Percentiles rank a stretch among this genome's conserved stretches.
These are phyloP conservation scores for Globisporangium heterothallicum DNA, from an alignment of 352 stramenopile species.

Conservation along the genomic window DNA sequence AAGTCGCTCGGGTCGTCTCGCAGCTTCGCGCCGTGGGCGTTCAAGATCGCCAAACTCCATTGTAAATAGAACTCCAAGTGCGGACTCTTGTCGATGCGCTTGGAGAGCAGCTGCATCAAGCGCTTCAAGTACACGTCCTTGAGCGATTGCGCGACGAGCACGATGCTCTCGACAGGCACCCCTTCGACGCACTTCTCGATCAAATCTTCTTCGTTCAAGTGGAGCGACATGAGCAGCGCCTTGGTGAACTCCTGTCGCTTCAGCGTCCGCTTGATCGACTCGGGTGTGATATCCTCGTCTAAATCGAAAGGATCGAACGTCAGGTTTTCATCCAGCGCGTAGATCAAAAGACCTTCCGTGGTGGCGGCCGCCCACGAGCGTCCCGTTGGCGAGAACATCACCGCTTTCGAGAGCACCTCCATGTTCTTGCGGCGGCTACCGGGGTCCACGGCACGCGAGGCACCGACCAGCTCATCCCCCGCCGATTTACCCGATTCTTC, in stretches of 20 bases:
- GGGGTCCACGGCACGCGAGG: slow-evolving; percentile 90
- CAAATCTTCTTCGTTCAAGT: slow-evolving; percentile 94
- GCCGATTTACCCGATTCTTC: slow-evolving; percentile 22
- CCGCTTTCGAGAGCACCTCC: slow-evolving; percentile 87
- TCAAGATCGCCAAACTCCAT: slow-evolving; percentile 93
- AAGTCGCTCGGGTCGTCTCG: slow-evolving; percentile 74
- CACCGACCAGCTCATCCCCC: slow-evolving; percentile 63
- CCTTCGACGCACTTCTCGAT: slow-evolving; percentile 91
- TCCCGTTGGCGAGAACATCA: slow-evolving; percentile 97
- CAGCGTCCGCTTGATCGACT: slow-evolving; percentile 87
- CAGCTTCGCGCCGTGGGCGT: slow-evolving; percentile 88
- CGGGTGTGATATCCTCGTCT: slow-evolving; percentile 96
- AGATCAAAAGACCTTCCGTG: slow-evolving; percentile 97
- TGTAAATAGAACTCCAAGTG: slow-evolving; percentile 98
- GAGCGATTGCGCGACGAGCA: slow-evolving; percentile 88
- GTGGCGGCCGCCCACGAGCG: slow-evolving; percentile 96
- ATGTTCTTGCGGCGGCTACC: slow-evolving; percentile 84
- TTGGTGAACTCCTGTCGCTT: slow-evolving; percentile 86
- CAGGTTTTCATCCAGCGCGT: slow-evolving; percentile 93
- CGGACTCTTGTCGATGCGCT: slow-evolving; percentile 89
- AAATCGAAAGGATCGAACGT: slow-evolving; percentile 99
- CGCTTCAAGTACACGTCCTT: slow-evolving; percentile 90
- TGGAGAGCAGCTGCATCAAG: slow-evolving; percentile 90
- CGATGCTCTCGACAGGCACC: slow-evolving; percentile 86
- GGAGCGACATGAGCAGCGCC: slow-evolving; percentile 94